phyloP scores from a whole-genome alignment of 805 yeast species.

The Maudiozyma barnettii region DNA sequence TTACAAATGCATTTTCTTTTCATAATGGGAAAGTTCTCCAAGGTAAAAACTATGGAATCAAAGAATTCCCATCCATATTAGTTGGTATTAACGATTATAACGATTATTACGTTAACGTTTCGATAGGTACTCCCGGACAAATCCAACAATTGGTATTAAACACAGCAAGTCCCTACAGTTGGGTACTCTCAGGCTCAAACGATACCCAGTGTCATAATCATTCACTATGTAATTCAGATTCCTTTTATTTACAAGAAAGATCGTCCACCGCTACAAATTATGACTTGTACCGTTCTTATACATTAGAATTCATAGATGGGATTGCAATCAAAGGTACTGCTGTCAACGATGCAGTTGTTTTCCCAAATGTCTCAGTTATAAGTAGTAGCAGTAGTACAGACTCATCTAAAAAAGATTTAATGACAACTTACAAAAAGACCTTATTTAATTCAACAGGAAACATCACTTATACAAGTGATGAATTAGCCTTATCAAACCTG shows the following conservation, averaged over 20 bases:
- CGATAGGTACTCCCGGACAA: conserved; percentile 29
- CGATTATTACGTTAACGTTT: conserved; percentile 26
- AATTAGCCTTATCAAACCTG: conserved; percentile 16
- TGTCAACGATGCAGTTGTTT: conserved; percentile 16
- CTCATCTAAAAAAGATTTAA: neutral
- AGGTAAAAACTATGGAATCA: neutral
- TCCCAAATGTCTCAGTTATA: conserved; percentile 5
- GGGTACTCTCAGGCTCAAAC: conserved; percentile 23
- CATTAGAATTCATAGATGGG: conserved; percentile 20
- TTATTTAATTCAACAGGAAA: neutral
- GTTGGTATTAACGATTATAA: conserved; percentile 19
- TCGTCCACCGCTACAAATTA: conserved; percentile 13
- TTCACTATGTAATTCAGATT: conserved; percentile 2
- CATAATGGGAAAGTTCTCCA: neutral
- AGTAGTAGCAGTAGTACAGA: neutral
- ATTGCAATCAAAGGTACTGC: conserved; percentile 18
- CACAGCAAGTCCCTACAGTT: conserved; percentile 32
- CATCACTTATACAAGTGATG: conserved; percentile 2
- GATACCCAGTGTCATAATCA: conserved; percentile 6
- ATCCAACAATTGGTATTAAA: conserved; percentile 27
- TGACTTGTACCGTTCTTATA: conserved; percentile 5
- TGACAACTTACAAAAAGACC: neutral
- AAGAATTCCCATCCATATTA: conserved; percentile 13
- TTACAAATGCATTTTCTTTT: neutral
- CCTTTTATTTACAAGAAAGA: conserved; percentile 9